phyloP scores from a whole-genome alignment of 176 grass and related monocot genomes.

The Oryza glaberrima region DNA sequence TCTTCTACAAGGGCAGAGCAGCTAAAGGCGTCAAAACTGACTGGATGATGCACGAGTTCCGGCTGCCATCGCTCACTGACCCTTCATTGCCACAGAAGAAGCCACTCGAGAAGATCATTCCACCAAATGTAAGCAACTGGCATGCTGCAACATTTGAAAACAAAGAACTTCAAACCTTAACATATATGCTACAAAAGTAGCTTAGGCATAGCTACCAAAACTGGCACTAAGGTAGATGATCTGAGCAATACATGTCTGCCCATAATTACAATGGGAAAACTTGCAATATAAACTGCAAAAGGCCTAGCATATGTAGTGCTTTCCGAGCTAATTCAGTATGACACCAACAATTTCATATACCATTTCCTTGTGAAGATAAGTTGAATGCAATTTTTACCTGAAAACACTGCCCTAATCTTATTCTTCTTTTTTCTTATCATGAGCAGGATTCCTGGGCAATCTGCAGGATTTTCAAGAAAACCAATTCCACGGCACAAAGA shows the following conservation, averaged over 20 bases:
- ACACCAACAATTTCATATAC: slow-evolving; percentile 2
- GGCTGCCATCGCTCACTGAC: slow-evolving; percentile 69
- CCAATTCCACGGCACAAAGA: slow-evolving; percentile 75
- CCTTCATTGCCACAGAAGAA: slow-evolving; percentile 64
- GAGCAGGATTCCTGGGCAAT: slow-evolving; percentile 96
- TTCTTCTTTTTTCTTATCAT: slow-evolving; percentile 18
- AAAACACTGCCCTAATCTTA: slow-evolving; percentile 13
- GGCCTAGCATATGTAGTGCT: not conserved
- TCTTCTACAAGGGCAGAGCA: slow-evolving; percentile 97
- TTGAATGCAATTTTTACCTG: not conserved
- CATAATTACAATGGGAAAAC: slow-evolving; percentile 19
- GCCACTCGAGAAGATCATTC: slow-evolving; percentile 85
- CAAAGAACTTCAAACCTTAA: not conserved
- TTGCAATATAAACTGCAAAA: slow-evolving; percentile 19
- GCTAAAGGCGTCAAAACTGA: slow-evolving; percentile 94
- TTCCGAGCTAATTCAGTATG: not conserved
- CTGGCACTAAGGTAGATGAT: not conserved
- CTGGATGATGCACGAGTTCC: slow-evolving; percentile 99
- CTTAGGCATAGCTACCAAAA: slow-evolving; percentile 6
- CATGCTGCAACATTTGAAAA: slow-evolving; percentile 21
- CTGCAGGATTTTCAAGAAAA: slow-evolving; percentile 99
- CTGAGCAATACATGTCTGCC: not conserved
- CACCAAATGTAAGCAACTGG: slow-evolving; percentile 72
- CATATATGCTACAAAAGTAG: slow-evolving; percentile 8
- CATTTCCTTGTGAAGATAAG: slow-evolving; percentile 8